These are phyloP conservation scores for Flaveria bidentis DNA, from an alignment of 129 eudicot genomes.

Conservation along the genomic window DNA sequence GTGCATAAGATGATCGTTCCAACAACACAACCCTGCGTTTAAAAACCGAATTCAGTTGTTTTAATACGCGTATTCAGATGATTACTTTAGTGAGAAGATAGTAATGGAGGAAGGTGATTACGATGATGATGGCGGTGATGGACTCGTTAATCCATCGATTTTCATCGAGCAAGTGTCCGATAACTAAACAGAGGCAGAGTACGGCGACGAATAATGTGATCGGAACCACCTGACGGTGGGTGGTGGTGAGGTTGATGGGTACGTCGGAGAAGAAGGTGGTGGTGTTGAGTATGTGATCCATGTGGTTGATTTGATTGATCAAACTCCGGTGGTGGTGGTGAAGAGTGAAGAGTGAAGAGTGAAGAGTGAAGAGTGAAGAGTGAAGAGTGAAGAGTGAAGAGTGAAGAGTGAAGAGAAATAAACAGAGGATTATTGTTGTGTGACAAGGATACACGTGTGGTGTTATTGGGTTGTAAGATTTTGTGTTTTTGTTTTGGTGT, in stretches of 20 bases:
- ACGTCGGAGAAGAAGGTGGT: not conserved
- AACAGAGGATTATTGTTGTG: slow-evolving; percentile 21
- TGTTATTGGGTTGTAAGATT: not conserved
- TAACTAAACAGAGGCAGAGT: slow-evolving; percentile 61
- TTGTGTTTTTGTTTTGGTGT: not conserved
- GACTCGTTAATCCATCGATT: slow-evolving; percentile 78
- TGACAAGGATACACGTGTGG: slow-evolving; percentile 48
- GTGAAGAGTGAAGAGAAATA: not conserved
- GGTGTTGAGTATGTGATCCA: not conserved
- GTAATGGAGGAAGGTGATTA: slow-evolving; percentile 2
- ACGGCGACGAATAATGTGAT: slow-evolving; percentile 72
- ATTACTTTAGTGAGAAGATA: not conserved
- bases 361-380: not conserved
- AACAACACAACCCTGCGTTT: slow-evolving; percentile 56
- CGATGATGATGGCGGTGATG: slow-evolving; percentile 73
- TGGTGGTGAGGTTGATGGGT: not conserved
- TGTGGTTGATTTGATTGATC: not conserved
- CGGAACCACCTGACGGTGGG: slow-evolving; percentile 51
- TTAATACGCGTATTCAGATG: too few species aligned
- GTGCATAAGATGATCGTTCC: slow-evolving; percentile 60
- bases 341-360: not conserved
- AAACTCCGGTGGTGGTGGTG: not conserved
- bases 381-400: too few species aligned
- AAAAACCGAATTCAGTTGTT: not conserved
- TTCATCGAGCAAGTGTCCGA: slow-evolving; percentile 81